A percentile compares a stretch with the other conserved stretches of the same genome.
Evolutionary conservation across 495 filamentous ascomycete species (phyloP).

Genomic region (Neurospora sp.): DNA sequence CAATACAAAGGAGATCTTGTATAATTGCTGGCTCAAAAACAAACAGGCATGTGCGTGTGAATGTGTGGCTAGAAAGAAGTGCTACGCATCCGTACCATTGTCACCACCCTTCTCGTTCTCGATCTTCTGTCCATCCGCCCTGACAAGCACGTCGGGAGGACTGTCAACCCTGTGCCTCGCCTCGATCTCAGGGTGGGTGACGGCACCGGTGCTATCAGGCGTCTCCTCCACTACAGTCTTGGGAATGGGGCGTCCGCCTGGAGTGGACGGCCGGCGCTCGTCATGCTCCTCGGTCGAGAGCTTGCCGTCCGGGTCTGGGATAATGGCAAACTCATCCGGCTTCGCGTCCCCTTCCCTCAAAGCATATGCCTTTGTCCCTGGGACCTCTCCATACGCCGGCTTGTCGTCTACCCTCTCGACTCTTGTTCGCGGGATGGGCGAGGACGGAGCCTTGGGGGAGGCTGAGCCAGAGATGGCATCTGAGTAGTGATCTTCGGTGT

Average conservation of each 20-base stretch:
- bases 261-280: slow-evolving; percentile 22
- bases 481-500: slow-evolving; percentile 82
- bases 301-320: slow-evolving; percentile 35
- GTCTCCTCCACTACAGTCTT: slow-evolving; percentile 41
- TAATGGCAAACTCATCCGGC: slow-evolving; percentile 57
- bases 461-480: slow-evolving; percentile 67
- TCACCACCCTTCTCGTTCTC: slow-evolving; percentile 16
- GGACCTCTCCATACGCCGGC: slow-evolving; percentile 74
- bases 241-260: slow-evolving; percentile 35
- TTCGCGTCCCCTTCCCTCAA: slow-evolving; percentile 71
- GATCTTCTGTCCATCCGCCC: slow-evolving; percentile 27
- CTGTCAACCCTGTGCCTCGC: slow-evolving; percentile 34
- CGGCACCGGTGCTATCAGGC: slow-evolving; percentile 29
- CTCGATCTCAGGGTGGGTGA: slow-evolving; percentile 28
- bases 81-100: slow-evolving; percentile 30
- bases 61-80: slow-evolving; percentile 8
- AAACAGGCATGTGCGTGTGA: slow-evolving; percentile 4
- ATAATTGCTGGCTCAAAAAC: not conserved
- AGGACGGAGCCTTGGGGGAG: slow-evolving; percentile 39
- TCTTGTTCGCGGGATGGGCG: slow-evolving; percentile 67
- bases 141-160: slow-evolving; percentile 37
- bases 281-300: slow-evolving; percentile 7
- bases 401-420: slow-evolving; percentile 65
- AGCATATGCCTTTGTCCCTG: slow-evolving; percentile 69
- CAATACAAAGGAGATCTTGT: slow-evolving; percentile 19